phyloP scores from a whole-genome alignment of 495 filamentous ascomycete species.

The Aspergillus steynii region DNA sequence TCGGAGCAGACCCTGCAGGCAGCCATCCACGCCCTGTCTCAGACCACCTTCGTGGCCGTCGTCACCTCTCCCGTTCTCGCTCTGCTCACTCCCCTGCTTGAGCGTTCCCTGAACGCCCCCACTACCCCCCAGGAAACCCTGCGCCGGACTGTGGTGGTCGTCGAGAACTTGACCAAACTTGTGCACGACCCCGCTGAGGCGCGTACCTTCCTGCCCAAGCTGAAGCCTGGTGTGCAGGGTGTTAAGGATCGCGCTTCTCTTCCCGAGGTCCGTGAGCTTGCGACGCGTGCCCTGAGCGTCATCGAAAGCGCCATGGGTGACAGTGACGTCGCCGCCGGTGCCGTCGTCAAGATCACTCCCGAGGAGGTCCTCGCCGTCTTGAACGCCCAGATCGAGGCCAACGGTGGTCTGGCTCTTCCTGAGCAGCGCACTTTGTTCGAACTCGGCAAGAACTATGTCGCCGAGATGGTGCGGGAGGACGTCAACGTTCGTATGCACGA shows the following conservation, averaged over 20 bases:
- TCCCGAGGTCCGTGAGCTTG: slow-evolving; percentile 92
- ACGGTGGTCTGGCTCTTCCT: slow-evolving; percentile 58
- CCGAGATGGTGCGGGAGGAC: slow-evolving; percentile 85
- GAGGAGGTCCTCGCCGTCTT: slow-evolving; percentile 78
- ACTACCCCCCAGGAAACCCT: slow-evolving; percentile 91
- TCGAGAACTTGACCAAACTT: slow-evolving; percentile 97
- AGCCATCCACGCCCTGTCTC: slow-evolving; percentile 93
- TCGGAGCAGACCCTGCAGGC: slow-evolving; percentile 86
- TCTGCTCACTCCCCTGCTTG: slow-evolving; percentile 93
- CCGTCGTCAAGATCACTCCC: slow-evolving; percentile 66
- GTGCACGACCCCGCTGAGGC: slow-evolving; percentile 98
- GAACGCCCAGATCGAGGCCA: slow-evolving; percentile 70
- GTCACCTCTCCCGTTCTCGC: slow-evolving; percentile 98
- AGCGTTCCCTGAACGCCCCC: slow-evolving; percentile 87
- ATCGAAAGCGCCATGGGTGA: slow-evolving; percentile 94
- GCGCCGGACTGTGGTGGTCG: slow-evolving; percentile 94
- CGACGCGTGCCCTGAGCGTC: slow-evolving; percentile 74
- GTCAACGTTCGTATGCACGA: slow-evolving; percentile 78
- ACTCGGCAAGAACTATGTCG: slow-evolving; percentile 70
- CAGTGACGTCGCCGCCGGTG: slow-evolving; percentile 52
- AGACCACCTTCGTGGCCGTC: slow-evolving; percentile 97
- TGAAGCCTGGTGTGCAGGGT: slow-evolving; percentile 88
- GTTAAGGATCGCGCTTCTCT: slow-evolving; percentile 87
- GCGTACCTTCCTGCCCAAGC: slow-evolving; percentile 91
- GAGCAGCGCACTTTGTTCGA: slow-evolving; percentile 65